Conservation (phyloP, 305 asterid species). For the Galium porrigens region DNA sequence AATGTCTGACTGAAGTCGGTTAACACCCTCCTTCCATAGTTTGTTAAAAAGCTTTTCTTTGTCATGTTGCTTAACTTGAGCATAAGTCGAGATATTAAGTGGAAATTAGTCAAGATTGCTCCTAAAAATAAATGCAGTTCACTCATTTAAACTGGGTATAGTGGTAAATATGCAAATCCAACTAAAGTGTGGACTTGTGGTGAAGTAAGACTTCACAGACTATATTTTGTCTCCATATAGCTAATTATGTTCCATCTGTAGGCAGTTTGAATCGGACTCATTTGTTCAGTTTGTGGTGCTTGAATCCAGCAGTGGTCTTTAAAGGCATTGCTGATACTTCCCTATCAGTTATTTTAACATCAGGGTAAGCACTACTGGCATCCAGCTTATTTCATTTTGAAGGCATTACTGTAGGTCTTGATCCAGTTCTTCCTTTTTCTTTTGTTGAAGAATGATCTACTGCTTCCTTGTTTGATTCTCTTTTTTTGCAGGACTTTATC, state of each 20-base stretch:
- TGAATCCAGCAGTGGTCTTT: constrained; percentile 90
- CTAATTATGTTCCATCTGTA: constrained; percentile 17
- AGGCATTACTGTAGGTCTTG: neutral
- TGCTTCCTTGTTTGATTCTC: neutral
- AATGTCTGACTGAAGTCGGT: neutral
- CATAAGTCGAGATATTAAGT: neutral
- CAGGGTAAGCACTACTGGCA: constrained; percentile 51
- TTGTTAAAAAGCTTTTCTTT: neutral
- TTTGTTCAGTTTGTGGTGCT: constrained; percentile 74
- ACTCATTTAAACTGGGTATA: neutral
- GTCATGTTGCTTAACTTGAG: neutral
- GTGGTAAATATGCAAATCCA: neutral
- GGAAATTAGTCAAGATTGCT: neutral
- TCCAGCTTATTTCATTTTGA: constrained; percentile 4
- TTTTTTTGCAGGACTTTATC: constrained; percentile 61
- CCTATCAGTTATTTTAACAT: constrained; percentile 77
- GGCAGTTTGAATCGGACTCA: constrained; percentile 47
- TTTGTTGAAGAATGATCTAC: too few species aligned
- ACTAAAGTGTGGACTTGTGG: neutral
- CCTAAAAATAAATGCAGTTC: neutral
- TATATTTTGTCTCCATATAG: neutral
- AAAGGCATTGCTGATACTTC: constrained; percentile 63
- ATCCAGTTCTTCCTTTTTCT: neutral
- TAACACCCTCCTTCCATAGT: neutral
- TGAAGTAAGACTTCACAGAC: neutral